Evolutionary conservation across 305 asterid species (phyloP).

Genomic region (Fraxinus greggii): DNA sequence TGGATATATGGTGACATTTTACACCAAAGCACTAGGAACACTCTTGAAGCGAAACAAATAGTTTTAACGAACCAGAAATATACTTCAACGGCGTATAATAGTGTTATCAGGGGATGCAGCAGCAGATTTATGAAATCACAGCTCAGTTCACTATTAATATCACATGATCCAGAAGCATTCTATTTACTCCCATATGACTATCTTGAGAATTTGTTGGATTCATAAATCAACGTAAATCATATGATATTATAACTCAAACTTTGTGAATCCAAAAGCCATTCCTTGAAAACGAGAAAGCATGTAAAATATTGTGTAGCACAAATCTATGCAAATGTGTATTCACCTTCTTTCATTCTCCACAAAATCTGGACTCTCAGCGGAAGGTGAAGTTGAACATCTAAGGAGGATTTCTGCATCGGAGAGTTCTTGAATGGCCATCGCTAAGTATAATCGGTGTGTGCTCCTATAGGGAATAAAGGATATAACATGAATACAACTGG

Average conservation of each 20-base stretch:
- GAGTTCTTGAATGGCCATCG: conserved; percentile 48
- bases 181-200: not conserved
- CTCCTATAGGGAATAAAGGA: conserved; percentile 44
- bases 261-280: not conserved
- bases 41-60: not conserved
- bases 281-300: not conserved
- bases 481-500: not conserved
- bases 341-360: conserved; percentile 75
- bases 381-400: conserved; percentile 85
- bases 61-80: no score
- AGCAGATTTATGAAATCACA: not conserved
- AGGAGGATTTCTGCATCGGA: conserved; percentile 72
- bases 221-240: not conserved
- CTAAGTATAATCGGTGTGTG: conserved; percentile 41
- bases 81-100: not conserved
- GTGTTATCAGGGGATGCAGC: not conserved
- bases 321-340: not conserved
- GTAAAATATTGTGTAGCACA: not conserved
- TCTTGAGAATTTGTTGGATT: not conserved
- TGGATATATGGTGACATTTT: not conserved
- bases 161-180: not conserved
- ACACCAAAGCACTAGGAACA: not conserved
- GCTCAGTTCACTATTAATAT: not conserved
- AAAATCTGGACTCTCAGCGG: conserved; percentile 78
- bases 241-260: not conserved